Conservation (phyloP, 768 basidiomycete species). For the Trametes coccinea region DNA sequence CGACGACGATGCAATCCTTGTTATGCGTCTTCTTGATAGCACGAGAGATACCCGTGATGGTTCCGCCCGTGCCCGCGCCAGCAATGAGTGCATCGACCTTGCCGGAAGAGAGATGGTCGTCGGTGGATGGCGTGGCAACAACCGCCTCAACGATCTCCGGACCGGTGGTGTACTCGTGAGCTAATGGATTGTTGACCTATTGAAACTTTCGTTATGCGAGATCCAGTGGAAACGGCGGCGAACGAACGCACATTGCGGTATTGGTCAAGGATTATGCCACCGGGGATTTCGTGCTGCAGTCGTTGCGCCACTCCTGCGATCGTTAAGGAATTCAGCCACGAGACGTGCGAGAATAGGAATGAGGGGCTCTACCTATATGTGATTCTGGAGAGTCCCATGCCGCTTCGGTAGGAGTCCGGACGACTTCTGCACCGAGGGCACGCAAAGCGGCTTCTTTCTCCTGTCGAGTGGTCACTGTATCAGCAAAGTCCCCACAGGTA, state of each 20-base stretch:
- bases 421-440: slow-evolving; percentile 90
- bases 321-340: slow-evolving; percentile 89
- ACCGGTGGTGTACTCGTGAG: slow-evolving; percentile 89
- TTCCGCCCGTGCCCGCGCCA: slow-evolving; percentile 94
- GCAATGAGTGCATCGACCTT: slow-evolving; percentile 83
- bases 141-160: slow-evolving; percentile 89
- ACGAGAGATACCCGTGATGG: slow-evolving; percentile 83
- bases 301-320: slow-evolving; percentile 80
- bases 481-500: too few relatives aligned
- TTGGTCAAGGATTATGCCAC: slow-evolving; percentile 91
- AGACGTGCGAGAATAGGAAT: slow-evolving; percentile 40
- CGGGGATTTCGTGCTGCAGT: slow-evolving; percentile 74
- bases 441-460: slow-evolving; percentile 94
- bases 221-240: background rate
- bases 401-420: slow-evolving; percentile 90
- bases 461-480: slow-evolving; percentile 30
- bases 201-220: too few relatives aligned
- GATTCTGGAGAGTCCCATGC: slow-evolving; percentile 88
- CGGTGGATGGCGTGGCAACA: slow-evolving; percentile 60
- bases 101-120: slow-evolving; percentile 57
- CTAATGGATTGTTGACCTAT: slow-evolving; percentile 81
- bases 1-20: slow-evolving; percentile 71
- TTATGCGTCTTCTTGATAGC: slow-evolving; percentile 82
- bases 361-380: slow-evolving; percentile 77
- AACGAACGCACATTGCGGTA: slow-evolving; percentile 65